Base-by-base conservation (phyloP, 2,329 filamentous ascomycete genomes). In the Phialophora expanda region DNA sequence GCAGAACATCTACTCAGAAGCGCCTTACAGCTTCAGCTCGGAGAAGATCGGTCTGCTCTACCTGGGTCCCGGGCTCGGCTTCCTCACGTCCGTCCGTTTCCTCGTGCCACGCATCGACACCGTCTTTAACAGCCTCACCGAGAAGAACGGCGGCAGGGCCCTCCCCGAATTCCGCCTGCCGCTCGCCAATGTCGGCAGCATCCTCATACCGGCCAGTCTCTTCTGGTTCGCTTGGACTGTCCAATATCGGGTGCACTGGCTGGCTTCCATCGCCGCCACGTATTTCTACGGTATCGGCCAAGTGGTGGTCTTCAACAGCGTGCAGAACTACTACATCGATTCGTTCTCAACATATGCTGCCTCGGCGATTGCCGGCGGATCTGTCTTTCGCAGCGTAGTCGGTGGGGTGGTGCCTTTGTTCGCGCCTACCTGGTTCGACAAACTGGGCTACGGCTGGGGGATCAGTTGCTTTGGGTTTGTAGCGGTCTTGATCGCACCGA, bases 41-140 rank as follows among this genome's bases (percentile, higher is more conserved):
- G 81, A 84, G 65, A 82, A 85, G 8, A 84, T 82, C 24, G 85
- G 84, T 0, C 73, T 89, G 1, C 84, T 88, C 72, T 89, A 87
- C 75, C 81, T 89, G 20, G 82, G 85, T 24, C 80, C 83, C 58
- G 85, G 83, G 0, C 53, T 87, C 0, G 88, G 87, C 0, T 87
- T 88, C 73, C 77, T 87, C 28, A 74, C 82, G 0, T 84, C 81
- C 1, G 78, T 80, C 0, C 79, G 84, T 61, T 56, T 83, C 1
- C 76, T 79, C 3, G 81, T 79, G 0, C 73, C 74, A 0, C 34
- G 82, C 0, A 81, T 83, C 74, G 83, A 85, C 60, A 69, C 65
- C 4, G 66, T 79, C 2, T 83, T 77, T 72, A 69, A 73, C 20
- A 54, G 57, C 26, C 67, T 76, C 32, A 75, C 73, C 14, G 67